These are phyloP conservation scores for Candida rishiriensis DNA, from an alignment of 805 yeast species.

Conservation along the genomic window DNA sequence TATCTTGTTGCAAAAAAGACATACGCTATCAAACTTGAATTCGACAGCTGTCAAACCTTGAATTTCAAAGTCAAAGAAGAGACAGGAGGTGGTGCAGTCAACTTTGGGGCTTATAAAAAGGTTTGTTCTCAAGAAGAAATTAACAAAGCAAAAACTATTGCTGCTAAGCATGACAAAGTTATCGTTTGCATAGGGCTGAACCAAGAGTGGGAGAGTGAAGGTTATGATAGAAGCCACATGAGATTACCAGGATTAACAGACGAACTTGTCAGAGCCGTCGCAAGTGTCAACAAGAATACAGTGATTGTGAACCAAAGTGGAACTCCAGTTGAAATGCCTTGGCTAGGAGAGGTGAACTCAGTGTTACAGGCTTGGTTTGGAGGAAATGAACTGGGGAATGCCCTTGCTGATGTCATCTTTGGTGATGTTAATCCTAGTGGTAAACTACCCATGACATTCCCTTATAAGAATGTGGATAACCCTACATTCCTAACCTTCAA, in stretches of 20 bases:
- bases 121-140: constrained; percentile 31
- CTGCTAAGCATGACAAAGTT: constrained; percentile 49
- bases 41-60: constrained; percentile 34
- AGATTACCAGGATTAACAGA: constrained; percentile 46
- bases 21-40: constrained; percentile 9
- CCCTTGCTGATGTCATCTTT: constrained; percentile 54
- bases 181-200: constrained; percentile 48
- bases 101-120: constrained; percentile 16
- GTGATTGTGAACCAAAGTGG: constrained; percentile 57
- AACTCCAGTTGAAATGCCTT: constrained; percentile 57
- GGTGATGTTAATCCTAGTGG: constrained; percentile 63
- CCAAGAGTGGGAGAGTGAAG: constrained; percentile 57
- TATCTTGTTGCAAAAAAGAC: too few relatives aligned
- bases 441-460: constrained; percentile 53
- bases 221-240: constrained; percentile 49
- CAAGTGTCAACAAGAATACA: constrained; percentile 44
- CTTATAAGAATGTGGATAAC: constrained; percentile 45
- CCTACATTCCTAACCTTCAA: constrained; percentile 52
- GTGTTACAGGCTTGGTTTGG: constrained; percentile 53
- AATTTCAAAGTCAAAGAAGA: constrained; percentile 38
- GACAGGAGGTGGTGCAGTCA: constrained; percentile 32
- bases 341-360: constrained; percentile 39
- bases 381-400: constrained; percentile 55
- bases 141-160: constrained; percentile 41
- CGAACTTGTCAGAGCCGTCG: constrained; percentile 40